Evolutionary conservation across 352 stramenopile genomes (phyloP), one percentile per base, ranked within the genome.

Genomic region (Phytophthora rubi): DNA sequence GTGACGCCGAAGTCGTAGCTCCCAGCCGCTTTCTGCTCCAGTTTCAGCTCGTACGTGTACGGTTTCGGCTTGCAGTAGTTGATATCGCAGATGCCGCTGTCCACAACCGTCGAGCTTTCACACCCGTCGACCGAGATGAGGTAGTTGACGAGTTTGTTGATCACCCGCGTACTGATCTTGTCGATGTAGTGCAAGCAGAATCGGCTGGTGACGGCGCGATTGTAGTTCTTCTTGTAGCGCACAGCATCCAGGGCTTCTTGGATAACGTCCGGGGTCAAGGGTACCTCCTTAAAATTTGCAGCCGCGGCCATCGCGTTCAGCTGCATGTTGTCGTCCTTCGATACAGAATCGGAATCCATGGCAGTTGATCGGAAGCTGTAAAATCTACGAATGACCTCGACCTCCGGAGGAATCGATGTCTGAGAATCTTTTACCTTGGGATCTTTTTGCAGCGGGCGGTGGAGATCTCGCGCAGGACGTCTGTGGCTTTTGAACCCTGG

Each of bases 151-250:
- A 86, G 21, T 4, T 67, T 62, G 53, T 45, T 58, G 51, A 35
- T 53, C 16, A 70, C 9, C 16, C 79, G 65, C 7, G 39, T 60
- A 2, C 67, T 59, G 13, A 86, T 76, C 13, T 53, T 35, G 66
- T 80, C 80, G 57, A 86, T 67, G 59, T 77, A 75, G 62, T 86
- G 64, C 15, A 86, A 53, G 49, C 79, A 86, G 16, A 86, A 26
- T 0, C 69, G 69, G n/a, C 69, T 73, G 13, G 57, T 78, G 26
- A 85, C 64, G 15, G 57, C 33, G 9, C 56, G 62, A 42, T 68
- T 68, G 58, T 86, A 86, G 56, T 86, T 86, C 44, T 53, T 65
- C 21, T 65, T 67, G 60, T 82, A 83, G 3, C 79, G 68, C 15
- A 86, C 74, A 6, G 76, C 66, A 32, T 81, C 71, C 6, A 85